Base-by-base conservation (phyloP, 768 basidiomycete genomes). In the Suillus paluster region DNA sequence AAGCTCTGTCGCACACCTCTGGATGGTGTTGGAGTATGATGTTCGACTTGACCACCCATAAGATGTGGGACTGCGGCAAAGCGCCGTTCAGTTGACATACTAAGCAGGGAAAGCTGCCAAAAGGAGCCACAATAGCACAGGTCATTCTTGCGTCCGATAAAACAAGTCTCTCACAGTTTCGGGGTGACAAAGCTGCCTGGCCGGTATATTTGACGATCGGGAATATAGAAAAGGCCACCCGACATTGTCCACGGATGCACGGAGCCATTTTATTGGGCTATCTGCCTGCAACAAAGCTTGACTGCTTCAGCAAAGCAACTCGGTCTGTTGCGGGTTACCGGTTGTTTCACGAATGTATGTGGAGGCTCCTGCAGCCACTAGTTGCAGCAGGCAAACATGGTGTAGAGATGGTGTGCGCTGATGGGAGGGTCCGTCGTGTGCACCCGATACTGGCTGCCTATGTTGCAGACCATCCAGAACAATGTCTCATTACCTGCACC, bases 401-500 rank as follows among this genome's bases (percentile, higher is more conserved):
- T 2, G 69, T 80, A 0, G 50, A 66, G 1, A 77, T 81, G 68
- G 64, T 44, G 0, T 72, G 77, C 61, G 78, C 78, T 0, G 78
- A 83, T 71, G 78, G 81, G 0, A 6, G 63, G 0, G 21, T 71
- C 0, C 71, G 73, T 0, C 68, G 67, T 1, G 63, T 72, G 14
- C 71, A 75, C 61, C 80, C 80, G 0, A 77, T 84, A 33, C 61
- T 84, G 1, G 79, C 81, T 0, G 66, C 69, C 0, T 77, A 75
- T 62, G 66, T 77, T 11, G 75, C 75, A 0, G 79, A 83, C 64
- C 78, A 81, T 60, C 82, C 81, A 0, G 80, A 84, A 62, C 81
- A 83, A 60, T 68, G 77, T 15, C 73, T 83, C 0, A 71, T 77
- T 0, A 73, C 76, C 0, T 70, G 66, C 11, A 64, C 64, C 34